phyloP scores from a whole-genome alignment of 305 asterid genomes.

The Fraxinus dipetala region DNA sequence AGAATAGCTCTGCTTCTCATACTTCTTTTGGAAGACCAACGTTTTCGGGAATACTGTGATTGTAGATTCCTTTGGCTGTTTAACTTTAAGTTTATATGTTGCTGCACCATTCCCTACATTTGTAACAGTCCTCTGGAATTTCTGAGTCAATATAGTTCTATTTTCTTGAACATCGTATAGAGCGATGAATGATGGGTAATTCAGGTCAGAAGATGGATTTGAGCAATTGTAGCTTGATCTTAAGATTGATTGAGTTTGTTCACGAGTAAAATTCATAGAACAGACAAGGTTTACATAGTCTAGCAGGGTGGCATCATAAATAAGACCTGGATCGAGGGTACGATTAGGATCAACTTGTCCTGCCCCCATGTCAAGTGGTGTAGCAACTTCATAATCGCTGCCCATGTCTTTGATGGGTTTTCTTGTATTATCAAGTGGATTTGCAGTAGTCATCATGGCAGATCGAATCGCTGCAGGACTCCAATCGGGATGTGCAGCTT shows the following conservation, averaged over 20 bases:
- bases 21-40: conserved; percentile 34
- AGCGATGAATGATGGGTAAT: conserved; percentile 44
- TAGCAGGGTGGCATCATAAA: conserved; percentile 40
- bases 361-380: conserved; percentile 44
- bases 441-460: conserved; percentile 53
- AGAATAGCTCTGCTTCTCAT: conserved; percentile 31
- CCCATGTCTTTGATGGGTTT: conserved; percentile 41
- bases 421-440: conserved; percentile 29
- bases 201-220: conserved; percentile 40
- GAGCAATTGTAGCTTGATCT: conserved; percentile 42
- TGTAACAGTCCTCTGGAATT: conserved; percentile 38
- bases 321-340: conserved; percentile 49
- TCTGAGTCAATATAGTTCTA: conserved; percentile 1
- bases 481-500: conserved; percentile 47
- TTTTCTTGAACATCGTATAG: conserved; percentile 22
- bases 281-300: conserved; percentile 47
- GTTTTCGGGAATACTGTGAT: conserved; percentile 28
- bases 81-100: conserved; percentile 31
- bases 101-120: conserved; percentile 42
- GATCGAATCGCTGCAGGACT: conserved; percentile 53
- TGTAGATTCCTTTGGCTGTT: conserved; percentile 23
- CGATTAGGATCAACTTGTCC: conserved; percentile 51
- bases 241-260: conserved; percentile 34
- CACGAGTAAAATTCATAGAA: conserved; percentile 37
- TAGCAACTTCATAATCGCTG: conserved; percentile 22